phyloP scores from a whole-genome alignment of 176 grass and related monocot genomes.

The Musa troglodytarum region DNA sequence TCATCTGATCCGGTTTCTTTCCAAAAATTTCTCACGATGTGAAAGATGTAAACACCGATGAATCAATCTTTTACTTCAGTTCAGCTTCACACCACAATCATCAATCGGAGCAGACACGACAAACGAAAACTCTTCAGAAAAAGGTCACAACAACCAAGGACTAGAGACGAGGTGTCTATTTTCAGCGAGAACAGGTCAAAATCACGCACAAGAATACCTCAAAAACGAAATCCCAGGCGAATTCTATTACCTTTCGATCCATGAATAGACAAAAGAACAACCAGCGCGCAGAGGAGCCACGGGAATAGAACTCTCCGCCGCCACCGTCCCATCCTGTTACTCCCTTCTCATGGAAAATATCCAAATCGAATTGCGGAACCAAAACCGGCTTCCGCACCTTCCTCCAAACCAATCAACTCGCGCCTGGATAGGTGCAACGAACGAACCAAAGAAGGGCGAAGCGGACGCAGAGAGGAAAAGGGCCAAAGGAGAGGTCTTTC shows the following conservation, averaged over 20 bases:
- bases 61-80: too few species aligned
- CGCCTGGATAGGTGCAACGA: background rate
- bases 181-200: background rate
- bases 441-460: too few species aligned
- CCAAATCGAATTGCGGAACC: background rate
- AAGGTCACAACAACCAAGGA: background rate
- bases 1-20: background rate
- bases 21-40: background rate
- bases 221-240: background rate
- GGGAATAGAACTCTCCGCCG: background rate
- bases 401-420: background rate
- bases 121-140: background rate
- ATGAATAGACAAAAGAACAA: background rate
- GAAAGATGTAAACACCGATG: background rate
- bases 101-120: background rate
- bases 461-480: background rate
- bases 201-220: background rate
- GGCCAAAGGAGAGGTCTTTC: slow-evolving; percentile 1
- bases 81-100: too few species aligned
- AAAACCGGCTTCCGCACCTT: background rate
- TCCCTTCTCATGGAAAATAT: slow-evolving; percentile 1
- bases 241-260: slow-evolving; percentile 11
- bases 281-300: background rate
- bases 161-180: background rate
- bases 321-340: background rate